Conservation (phyloP, 768 basidiomycete species). For the Phaffia tasmanica region DNA sequence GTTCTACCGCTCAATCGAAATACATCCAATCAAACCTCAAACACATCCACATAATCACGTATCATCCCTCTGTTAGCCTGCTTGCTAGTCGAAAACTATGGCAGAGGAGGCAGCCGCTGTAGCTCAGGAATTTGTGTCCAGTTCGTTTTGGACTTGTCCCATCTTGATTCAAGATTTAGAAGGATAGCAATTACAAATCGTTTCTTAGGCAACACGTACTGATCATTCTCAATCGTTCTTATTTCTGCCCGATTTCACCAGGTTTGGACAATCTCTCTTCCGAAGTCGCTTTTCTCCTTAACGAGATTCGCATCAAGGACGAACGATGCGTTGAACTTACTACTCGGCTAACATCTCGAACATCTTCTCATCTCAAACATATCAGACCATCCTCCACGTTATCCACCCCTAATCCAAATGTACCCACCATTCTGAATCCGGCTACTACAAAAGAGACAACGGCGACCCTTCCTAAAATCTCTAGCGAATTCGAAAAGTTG, state of each 20-base stretch:
- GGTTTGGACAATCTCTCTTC: slow-evolving; percentile 23
- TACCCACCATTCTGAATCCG: slow-evolving; percentile 3
- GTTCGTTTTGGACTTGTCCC: background rate
- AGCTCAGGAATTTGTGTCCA: slow-evolving; percentile 25
- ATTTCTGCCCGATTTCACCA: background rate
- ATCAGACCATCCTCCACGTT: slow-evolving; percentile 15
- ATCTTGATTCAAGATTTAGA: too few relatives aligned
- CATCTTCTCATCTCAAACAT: slow-evolving; percentile 24
- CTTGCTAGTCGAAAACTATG: background rate
- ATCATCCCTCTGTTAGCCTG: too few relatives aligned
- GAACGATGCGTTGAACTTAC: slow-evolving; percentile 23
- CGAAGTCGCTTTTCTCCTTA: slow-evolving; percentile 8
- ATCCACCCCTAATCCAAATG: slow-evolving; percentile 12
- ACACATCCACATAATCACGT: too few relatives aligned
- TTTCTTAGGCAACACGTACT: background rate
- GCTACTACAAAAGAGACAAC: slow-evolving; percentile 3
- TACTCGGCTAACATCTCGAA: slow-evolving; percentile 15
- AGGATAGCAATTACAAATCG: background rate
- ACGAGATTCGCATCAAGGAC: slow-evolving; percentile 15
- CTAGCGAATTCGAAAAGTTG: slow-evolving; percentile 19
- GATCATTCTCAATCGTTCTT: background rate
- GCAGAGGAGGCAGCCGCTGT: slow-evolving; percentile 25
- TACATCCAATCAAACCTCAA: too few relatives aligned
- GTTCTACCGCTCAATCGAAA: too few relatives aligned
- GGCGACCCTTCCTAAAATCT: slow-evolving; percentile 19